A percentile compares a stretch with the other conserved stretches of the same genome.
Evolutionary conservation across 176 grass and related monocot genomes (phyloP).

Genomic region (Raddia guianensis): DNA sequence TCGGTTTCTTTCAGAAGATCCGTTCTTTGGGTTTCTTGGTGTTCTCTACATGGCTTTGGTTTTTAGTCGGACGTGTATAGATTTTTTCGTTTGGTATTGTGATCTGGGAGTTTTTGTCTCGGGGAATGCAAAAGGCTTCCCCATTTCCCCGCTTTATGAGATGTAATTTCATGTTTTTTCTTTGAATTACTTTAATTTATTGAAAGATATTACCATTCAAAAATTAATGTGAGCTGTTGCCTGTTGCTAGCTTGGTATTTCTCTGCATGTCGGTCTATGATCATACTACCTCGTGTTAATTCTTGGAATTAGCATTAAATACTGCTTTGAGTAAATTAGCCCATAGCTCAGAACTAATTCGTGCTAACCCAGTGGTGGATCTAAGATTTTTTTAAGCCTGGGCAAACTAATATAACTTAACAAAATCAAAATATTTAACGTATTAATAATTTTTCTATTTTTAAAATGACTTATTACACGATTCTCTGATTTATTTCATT

Average conservation of each 20-base stretch:
- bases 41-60: background rate
- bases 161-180: background rate
- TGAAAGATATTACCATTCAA: background rate
- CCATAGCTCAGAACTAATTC: background rate
- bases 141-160: background rate
- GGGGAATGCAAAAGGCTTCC: background rate
- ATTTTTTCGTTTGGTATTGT: background rate
- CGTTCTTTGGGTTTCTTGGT: background rate
- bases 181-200: background rate
- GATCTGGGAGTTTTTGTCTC: background rate
- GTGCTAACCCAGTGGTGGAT: background rate
- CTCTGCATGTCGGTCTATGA: background rate
- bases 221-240: background rate
- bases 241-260: background rate
- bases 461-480: too few relatives aligned
- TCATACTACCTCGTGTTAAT: background rate
- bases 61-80: background rate
- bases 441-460: too few relatives aligned
- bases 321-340: background rate
- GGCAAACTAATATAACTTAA: too few relatives aligned
- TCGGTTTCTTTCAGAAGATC: too few relatives aligned
- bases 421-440: too few relatives aligned
- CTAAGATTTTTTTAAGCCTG: too few relatives aligned
- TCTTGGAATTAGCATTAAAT: background rate
- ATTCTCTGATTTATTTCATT: too few relatives aligned